A percentile compares a stretch with the other conserved stretches of the same genome.
phyloP scores from a whole-genome alignment of 1,139 yeast genomes.

The Barnettozyma hawaiiensis region DNA sequence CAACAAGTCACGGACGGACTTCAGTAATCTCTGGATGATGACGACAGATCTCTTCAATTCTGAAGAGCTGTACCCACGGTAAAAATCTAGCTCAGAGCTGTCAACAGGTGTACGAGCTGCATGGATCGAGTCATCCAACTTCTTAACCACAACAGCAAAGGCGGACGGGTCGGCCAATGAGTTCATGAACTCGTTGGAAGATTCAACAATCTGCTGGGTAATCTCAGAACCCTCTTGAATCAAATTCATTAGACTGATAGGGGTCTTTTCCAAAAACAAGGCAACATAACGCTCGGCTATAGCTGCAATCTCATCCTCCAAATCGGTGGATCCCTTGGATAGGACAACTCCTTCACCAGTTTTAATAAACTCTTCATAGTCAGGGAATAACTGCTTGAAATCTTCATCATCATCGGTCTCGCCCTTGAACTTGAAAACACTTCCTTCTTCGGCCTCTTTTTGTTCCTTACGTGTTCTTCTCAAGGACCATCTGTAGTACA shows the following conservation, averaged over 20 bases:
- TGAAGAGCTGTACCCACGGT: slow-evolving; percentile 54
- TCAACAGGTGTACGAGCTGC: slow-evolving; percentile 22
- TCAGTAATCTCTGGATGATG: slow-evolving; percentile 44
- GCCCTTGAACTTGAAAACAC: slow-evolving; percentile 56
- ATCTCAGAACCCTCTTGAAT: slow-evolving; percentile 41
- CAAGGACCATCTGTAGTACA: slow-evolving; percentile 78
- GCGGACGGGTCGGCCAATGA: slow-evolving; percentile 32
- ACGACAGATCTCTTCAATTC: slow-evolving; percentile 59
- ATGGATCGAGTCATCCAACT: slow-evolving; percentile 31
- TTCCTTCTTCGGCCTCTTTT: slow-evolving; percentile 51
- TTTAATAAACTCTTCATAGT: slow-evolving; percentile 63
- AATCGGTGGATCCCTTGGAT: slow-evolving; percentile 19
- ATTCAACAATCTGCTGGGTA: slow-evolving; percentile 25
- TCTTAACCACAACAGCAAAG: slow-evolving; percentile 40
- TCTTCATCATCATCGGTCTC: slow-evolving; percentile 69
- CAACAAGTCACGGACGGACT: slow-evolving; percentile 44
- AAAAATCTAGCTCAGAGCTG: slow-evolving; percentile 48
- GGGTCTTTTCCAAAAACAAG: slow-evolving; percentile 26
- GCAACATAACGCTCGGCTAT: slow-evolving; percentile 36
- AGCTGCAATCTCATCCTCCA: slow-evolving; percentile 32
- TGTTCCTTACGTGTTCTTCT: slow-evolving; percentile 64
- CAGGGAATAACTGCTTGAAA: slow-evolving; percentile 75
- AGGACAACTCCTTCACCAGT: slow-evolving; percentile 28
- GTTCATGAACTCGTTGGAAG: slow-evolving; percentile 25
- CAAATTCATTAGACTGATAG: slow-evolving; percentile 28